These are phyloP conservation scores for Metarhizium anisopliae DNA, from an alignment of 2,329 filamentous ascomycete genomes.

Conservation along the genomic window DNA sequence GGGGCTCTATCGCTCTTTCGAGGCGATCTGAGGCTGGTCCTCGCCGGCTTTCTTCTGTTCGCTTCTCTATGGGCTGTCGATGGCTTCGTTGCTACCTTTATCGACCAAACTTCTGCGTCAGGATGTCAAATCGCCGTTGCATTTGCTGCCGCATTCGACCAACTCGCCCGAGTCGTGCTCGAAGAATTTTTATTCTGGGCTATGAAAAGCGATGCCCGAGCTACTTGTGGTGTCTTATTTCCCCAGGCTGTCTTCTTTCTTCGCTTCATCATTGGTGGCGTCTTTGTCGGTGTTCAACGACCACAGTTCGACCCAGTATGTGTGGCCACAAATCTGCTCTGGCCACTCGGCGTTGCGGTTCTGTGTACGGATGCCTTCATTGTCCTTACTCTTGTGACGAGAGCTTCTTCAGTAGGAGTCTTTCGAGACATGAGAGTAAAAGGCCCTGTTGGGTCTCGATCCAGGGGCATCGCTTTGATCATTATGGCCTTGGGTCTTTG, in stretches of 20 bases:
- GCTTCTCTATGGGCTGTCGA: constrained; percentile 45
- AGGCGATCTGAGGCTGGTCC: constrained; percentile 56
- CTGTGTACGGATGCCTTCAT: constrained; percentile 38
- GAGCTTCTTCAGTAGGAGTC: constrained; percentile 28
- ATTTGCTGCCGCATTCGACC: constrained; percentile 47
- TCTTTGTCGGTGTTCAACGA: constrained; percentile 46
- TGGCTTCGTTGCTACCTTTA: constrained; percentile 40
- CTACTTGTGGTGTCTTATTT: constrained; percentile 27
- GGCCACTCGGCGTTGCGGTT: constrained; percentile 35
- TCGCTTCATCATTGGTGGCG: constrained; percentile 43
- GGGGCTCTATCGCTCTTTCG: constrained; percentile 40
- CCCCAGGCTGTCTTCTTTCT: constrained; percentile 37
- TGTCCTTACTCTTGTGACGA: constrained; percentile 30
- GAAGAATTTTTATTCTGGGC: constrained; percentile 47
- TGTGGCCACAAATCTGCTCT: constrained; percentile 34
- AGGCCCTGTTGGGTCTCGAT: constrained; percentile 17
- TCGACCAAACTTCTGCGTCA: constrained; percentile 31
- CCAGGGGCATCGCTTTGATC: constrained; percentile 32
- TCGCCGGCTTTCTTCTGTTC: constrained; percentile 43
- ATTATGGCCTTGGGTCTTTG: constrained; percentile 40
- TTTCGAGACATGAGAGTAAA: constrained; percentile 22
- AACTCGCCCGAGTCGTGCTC: constrained; percentile 42
- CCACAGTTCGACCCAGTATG: constrained; percentile 44
- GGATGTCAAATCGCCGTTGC: constrained; percentile 43
- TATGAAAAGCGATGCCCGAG: constrained; percentile 29